Evolutionary conservation across 257 asterid genomes (phyloP).

Genomic region (Gentiana macrophylla): DNA sequence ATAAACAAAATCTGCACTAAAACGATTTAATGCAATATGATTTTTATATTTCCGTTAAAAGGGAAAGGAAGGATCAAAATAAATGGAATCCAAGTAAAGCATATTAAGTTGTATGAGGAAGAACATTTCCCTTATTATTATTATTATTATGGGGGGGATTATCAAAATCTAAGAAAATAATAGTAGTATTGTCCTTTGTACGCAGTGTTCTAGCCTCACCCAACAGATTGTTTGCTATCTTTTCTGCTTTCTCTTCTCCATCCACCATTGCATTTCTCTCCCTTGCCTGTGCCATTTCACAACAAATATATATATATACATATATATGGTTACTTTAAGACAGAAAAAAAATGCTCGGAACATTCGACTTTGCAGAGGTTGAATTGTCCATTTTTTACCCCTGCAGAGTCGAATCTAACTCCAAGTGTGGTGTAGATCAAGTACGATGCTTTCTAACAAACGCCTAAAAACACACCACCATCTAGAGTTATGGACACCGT

Average conservation of each 20-base stretch:
- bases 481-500: no score
- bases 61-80: not conserved
- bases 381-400: no score
- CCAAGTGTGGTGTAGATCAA: not conserved
- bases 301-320: not conserved
- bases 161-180: conserved; percentile 69
- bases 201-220: conserved; percentile 72
- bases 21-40: not conserved
- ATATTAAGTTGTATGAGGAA: conserved; percentile 2
- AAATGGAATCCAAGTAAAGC: conserved; percentile 1
- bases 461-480: no score
- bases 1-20: no score
- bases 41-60: not conserved
- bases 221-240: conserved; percentile 59
- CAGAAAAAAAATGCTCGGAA: not conserved
- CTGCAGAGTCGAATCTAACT: no score
- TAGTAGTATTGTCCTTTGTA: conserved; percentile 80
- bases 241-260: conserved; percentile 42
- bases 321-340: not conserved
- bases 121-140: conserved; percentile 21
- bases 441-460: conserved; percentile 2
- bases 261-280: conserved; percentile 31
- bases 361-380: not conserved
- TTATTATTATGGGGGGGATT: conserved; percentile 13
- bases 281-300: conserved; percentile 29